Evolutionary conservation across 495 filamentous ascomycete species (phyloP).

Genomic region (Lophium mytilinum): DNA sequence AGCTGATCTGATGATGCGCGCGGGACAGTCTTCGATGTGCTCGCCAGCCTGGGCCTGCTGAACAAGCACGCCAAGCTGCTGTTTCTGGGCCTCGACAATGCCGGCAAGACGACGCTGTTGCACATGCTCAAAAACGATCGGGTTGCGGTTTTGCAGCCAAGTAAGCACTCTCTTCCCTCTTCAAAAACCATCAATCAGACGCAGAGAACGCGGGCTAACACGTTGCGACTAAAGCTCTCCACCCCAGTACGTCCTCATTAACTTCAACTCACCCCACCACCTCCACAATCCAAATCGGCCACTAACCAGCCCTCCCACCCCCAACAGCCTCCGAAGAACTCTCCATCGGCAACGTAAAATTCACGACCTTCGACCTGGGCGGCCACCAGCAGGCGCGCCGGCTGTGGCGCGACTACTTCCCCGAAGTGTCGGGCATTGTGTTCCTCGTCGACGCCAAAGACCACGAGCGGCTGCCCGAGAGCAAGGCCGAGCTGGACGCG

Average conservation of each 20-base stretch:
- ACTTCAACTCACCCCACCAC: neutral
- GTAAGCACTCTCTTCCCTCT: neutral
- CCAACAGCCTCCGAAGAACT: slow-evolving; percentile 82
- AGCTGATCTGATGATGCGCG: slow-evolving; percentile 8
- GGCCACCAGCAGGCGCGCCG: slow-evolving; percentile 97
- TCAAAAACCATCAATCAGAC: slow-evolving; percentile 20
- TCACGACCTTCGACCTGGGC: slow-evolving; percentile 96
- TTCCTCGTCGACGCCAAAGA: slow-evolving; percentile 98
- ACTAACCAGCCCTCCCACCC: neutral
- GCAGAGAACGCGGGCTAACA: neutral
- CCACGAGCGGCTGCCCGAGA: slow-evolving; percentile 83
- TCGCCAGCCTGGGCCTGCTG: slow-evolving; percentile 79
- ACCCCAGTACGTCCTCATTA: slow-evolving; percentile 14
- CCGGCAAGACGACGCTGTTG: slow-evolving; percentile 8
- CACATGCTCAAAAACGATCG: slow-evolving; percentile 64
- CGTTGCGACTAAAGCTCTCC: slow-evolving; percentile 8
- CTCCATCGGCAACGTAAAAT: slow-evolving; percentile 89
- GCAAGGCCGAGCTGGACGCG: slow-evolving; percentile 93
- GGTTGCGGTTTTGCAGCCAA: slow-evolving; percentile 87
- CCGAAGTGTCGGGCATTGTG: slow-evolving; percentile 94
- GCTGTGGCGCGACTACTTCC: slow-evolving; percentile 92
- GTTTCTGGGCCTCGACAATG: slow-evolving; percentile 8
- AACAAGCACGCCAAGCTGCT: slow-evolving; percentile 66
- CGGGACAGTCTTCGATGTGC: slow-evolving; percentile 76
- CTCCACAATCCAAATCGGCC: neutral